A percentile compares a stretch with the other conserved stretches of the same genome.
Evolutionary conservation across 2,329 filamentous ascomycete species (phyloP).

Genomic region (Exophiala calicioides): DNA sequence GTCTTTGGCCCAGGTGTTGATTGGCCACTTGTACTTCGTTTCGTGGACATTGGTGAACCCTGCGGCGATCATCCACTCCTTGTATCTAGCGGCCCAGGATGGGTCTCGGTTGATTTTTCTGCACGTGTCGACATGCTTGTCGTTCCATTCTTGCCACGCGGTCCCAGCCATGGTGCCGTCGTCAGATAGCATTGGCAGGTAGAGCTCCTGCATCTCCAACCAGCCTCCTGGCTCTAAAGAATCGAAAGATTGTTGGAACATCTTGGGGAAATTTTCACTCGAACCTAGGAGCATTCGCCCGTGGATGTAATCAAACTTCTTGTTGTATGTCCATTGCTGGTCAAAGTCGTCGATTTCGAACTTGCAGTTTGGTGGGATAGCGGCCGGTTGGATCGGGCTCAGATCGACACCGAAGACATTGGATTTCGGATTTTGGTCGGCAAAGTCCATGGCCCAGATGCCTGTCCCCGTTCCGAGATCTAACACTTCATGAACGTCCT

Average conservation of each 20-base stretch:
- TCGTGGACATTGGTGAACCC: slow-evolving; percentile 31
- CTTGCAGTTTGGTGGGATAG: slow-evolving; percentile 33
- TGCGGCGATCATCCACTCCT: slow-evolving; percentile 26
- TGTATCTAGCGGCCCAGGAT: slow-evolving; percentile 10
- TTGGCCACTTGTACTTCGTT: slow-evolving; percentile 29
- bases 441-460: slow-evolving; percentile 28
- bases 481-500: slow-evolving; percentile 14
- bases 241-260: slow-evolving; percentile 14
- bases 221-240: slow-evolving; percentile 44
- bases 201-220: slow-evolving; percentile 43
- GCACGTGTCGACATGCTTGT: slow-evolving; percentile 32
- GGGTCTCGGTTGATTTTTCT: slow-evolving; percentile 28
- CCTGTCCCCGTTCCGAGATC: slow-evolving; percentile 28
- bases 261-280: neutral
- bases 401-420: slow-evolving; percentile 29
- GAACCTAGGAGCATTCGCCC: slow-evolving; percentile 27
- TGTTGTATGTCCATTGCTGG: slow-evolving; percentile 27
- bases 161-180: slow-evolving; percentile 42
- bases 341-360: slow-evolving; percentile 37
- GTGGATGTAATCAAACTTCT: slow-evolving; percentile 34
- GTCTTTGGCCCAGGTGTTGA: slow-evolving; percentile 34
- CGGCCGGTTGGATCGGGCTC: slow-evolving; percentile 24
- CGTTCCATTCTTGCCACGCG: slow-evolving; percentile 35
- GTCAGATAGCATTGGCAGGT: slow-evolving; percentile 32
- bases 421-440: slow-evolving; percentile 28